These are phyloP conservation scores for Glomus cerebriforme DNA, from an alignment of 192 early-diverging fungal species.

Conservation along the genomic window DNA sequence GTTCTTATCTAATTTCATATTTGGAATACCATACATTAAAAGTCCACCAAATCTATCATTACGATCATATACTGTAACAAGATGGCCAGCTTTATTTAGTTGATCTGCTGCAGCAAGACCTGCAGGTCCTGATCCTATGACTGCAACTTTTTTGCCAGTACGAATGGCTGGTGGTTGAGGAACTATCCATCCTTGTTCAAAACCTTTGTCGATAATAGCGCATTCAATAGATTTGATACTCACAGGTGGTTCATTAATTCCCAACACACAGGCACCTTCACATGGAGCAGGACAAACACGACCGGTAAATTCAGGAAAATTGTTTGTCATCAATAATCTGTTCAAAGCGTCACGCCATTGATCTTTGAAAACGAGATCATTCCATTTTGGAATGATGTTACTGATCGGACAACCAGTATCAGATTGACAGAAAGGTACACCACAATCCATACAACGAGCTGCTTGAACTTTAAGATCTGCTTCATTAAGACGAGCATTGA, in stretches of 20 bases:
- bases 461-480: constrained; percentile 89
- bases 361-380: constrained; percentile 94
- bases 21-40: constrained; percentile 98
- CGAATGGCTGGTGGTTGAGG: constrained; percentile 79
- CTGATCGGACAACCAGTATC: constrained; percentile 97
- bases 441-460: constrained; percentile 97
- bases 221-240: constrained; percentile 97
- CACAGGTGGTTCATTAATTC: constrained; percentile 93
- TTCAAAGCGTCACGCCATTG: constrained; percentile 96
- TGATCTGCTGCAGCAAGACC: constrained; percentile 96
- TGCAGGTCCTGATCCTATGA: constrained; percentile 96
- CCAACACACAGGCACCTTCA: constrained; percentile 94
- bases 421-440: constrained; percentile 98
- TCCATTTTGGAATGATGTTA: constrained; percentile 99
- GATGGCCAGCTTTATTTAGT: constrained; percentile 95
- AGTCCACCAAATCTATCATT: constrained; percentile 96
- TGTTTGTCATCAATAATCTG: constrained; percentile 94
- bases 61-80: constrained; percentile 95
- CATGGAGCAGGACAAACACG: constrained; percentile 98
- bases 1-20: constrained; percentile 99
- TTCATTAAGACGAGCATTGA: constrained; percentile 83
- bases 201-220: constrained; percentile 97
- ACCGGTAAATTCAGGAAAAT: constrained; percentile 99
- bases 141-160: constrained; percentile 81
- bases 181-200: constrained; percentile 96